phyloP scores from a whole-genome alignment of 208 protist genomes.

The Zelonia costaricensis region DNA sequence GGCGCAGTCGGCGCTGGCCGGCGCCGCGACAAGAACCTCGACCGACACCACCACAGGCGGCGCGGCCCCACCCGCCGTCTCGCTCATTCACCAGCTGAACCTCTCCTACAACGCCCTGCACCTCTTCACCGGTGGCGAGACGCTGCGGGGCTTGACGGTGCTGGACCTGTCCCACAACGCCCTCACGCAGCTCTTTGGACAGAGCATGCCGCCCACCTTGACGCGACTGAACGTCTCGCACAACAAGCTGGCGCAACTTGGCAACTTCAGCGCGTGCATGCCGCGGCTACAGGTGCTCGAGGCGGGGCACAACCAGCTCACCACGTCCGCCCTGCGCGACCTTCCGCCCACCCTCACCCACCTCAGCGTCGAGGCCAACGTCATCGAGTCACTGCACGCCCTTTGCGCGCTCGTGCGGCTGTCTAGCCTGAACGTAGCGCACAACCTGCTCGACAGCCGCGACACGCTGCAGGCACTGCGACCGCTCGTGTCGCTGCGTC shows the following conservation, averaged over 20 bases:
- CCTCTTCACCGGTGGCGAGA: conserved; percentile 59
- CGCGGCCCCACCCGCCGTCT: conserved; percentile 9
- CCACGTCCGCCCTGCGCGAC: conserved; percentile 32
- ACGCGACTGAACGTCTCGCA: conserved; percentile 49
- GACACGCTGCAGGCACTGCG: conserved; percentile 38
- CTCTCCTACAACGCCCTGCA: conserved; percentile 75
- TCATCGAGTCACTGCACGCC: conserved; percentile 42
- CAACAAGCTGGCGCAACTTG: conserved; percentile 53
- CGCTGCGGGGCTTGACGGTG: conserved; percentile 39
- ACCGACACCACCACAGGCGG: not conserved
- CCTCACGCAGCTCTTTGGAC: conserved; percentile 35
- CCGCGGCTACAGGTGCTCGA: conserved; percentile 63
- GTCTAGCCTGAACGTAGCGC: conserved; percentile 42
- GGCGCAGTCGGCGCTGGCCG: conserved; percentile 8
- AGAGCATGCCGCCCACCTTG: conserved; percentile 49
- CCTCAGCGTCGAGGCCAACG: conserved; percentile 49
- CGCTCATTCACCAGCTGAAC: conserved; percentile 48
- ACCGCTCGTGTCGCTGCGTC: conserved; percentile 42
- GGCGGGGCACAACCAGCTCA: conserved; percentile 63
- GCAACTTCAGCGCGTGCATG: conserved; percentile 29
- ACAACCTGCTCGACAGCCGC: conserved; percentile 40
- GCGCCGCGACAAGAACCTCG: not conserved
- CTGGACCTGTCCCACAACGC: conserved; percentile 78
- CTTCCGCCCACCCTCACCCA: conserved; percentile 41
- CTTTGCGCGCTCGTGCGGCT: conserved; percentile 41